Evolutionary conservation across 306 rosid species (phyloP).

Genomic region (Gillenia trifoliata): DNA sequence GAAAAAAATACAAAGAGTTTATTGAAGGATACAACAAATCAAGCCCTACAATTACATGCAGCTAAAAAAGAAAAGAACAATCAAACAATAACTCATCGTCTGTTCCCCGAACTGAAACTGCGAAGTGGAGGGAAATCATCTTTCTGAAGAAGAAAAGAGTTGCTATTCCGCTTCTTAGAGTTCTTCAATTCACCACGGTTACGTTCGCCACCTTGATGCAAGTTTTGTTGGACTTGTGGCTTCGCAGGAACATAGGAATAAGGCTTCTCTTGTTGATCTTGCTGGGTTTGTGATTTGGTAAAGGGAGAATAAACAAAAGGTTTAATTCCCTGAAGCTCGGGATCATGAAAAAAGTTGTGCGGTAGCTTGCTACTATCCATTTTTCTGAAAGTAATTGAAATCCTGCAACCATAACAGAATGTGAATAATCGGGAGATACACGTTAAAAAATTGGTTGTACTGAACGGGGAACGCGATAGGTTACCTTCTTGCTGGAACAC

Average conservation of each 20-base stretch:
- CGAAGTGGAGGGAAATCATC: constrained; percentile 22
- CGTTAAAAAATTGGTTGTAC: not conserved
- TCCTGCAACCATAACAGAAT: constrained; percentile 28
- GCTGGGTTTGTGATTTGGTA: not conserved
- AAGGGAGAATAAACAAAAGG: constrained; percentile 19
- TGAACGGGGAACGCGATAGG: not conserved
- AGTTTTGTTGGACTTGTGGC: not conserved
- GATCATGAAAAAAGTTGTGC: constrained; percentile 28
- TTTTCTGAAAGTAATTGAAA: constrained; percentile 64
- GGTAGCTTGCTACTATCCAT: constrained; percentile 47
- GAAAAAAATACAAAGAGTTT: not conserved
- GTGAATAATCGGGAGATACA: not conserved
- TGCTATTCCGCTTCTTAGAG: not conserved
- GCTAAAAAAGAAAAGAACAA: not conserved
- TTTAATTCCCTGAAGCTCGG: constrained; percentile 36
- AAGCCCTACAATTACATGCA: not conserved
- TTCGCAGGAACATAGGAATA: not conserved
- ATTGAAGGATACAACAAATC: not conserved
- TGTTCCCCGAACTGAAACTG: not conserved
- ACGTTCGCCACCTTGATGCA: not conserved
- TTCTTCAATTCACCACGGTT: not conserved
- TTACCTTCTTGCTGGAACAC: not conserved
- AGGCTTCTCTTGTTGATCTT: not conserved
- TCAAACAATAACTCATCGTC: not conserved
- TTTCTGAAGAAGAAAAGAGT: constrained; percentile 13